These are phyloP conservation scores for Colletotrichum viniferum DNA, from an alignment of 2,329 filamentous ascomycete species.

Conservation along the genomic window DNA sequence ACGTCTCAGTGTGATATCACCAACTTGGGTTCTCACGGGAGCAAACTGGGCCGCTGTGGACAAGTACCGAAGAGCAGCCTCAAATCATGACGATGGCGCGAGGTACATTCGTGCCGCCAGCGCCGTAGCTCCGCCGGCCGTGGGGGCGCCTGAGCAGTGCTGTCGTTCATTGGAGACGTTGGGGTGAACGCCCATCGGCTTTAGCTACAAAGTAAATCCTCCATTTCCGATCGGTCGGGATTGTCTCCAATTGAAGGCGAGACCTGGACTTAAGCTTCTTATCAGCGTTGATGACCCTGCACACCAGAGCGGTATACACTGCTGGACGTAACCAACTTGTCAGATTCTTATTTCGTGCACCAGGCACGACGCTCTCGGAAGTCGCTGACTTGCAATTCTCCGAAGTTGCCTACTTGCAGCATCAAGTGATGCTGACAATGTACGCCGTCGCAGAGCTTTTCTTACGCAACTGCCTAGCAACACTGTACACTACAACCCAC, in stretches of 20 bases:
- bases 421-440: neutral
- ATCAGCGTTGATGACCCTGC: neutral
- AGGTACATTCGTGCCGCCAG: neutral
- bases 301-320: neutral
- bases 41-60: neutral
- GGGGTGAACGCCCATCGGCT: neutral
- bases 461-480: neutral
- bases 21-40: neutral
- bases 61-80: neutral
- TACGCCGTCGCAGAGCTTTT: neutral
- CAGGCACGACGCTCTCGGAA: neutral
- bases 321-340: neutral
- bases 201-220: neutral
- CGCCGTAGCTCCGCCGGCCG: neutral
- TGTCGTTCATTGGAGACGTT: neutral
- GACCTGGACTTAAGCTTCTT: neutral
- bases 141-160: neutral
- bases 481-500: neutral
- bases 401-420: neutral
- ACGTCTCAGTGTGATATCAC: neutral
- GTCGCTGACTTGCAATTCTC: neutral
- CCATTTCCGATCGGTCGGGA: conserved; percentile 14
- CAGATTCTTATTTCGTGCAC: neutral
- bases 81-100: neutral
- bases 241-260: neutral